Evolutionary conservation across 2,329 filamentous ascomycete species (phyloP).

Genomic region (Dactylonectria macrodidyma): DNA sequence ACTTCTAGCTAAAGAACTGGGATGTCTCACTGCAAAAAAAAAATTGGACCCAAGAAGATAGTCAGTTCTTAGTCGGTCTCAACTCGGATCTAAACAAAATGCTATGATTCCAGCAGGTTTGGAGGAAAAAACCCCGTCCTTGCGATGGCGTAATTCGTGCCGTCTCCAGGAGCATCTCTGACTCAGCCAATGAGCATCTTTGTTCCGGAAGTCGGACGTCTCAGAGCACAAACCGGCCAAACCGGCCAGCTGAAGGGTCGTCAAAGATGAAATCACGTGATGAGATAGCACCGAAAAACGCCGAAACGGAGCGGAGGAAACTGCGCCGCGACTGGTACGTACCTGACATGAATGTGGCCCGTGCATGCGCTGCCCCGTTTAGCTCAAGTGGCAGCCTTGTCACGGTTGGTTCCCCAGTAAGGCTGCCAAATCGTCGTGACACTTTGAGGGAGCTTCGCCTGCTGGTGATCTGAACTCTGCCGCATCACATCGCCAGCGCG

Average conservation of each 20-base stretch:
- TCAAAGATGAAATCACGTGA: constrained; percentile 39
- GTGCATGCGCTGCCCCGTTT: constrained; percentile 34
- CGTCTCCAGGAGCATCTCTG: constrained; percentile 36
- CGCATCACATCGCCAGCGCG: constrained; percentile 43
- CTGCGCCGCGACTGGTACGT: constrained; percentile 22
- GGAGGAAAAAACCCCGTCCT: constrained; percentile 36
- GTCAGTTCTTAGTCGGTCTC: constrained; percentile 29
- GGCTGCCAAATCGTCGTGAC: constrained; percentile 47
- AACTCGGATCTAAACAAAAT: constrained; percentile 32
- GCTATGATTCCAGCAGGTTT: constrained; percentile 40
- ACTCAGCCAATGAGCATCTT: constrained; percentile 45
- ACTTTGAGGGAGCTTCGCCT: constrained; percentile 40
- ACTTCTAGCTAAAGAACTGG: constrained; percentile 20
- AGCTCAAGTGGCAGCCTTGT: constrained; percentile 43
- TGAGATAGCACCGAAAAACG: too few species aligned
- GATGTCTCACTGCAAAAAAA: constrained; percentile 29
- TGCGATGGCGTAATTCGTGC: constrained; percentile 49
- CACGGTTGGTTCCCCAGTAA: constrained; percentile 43
- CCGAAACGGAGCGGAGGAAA: constrained; percentile 4
- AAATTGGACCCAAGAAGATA: constrained; percentile 32
- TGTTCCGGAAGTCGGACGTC: constrained; percentile 30
- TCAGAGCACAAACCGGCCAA: constrained; percentile 34
- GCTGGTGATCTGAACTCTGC: constrained; percentile 32
- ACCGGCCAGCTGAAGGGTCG: constrained; percentile 31
- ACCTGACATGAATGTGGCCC: constrained; percentile 21